Evolutionary conservation across 2,329 filamentous ascomycete genomes (phyloP).

Genomic region (Cytospora piceicola): DNA sequence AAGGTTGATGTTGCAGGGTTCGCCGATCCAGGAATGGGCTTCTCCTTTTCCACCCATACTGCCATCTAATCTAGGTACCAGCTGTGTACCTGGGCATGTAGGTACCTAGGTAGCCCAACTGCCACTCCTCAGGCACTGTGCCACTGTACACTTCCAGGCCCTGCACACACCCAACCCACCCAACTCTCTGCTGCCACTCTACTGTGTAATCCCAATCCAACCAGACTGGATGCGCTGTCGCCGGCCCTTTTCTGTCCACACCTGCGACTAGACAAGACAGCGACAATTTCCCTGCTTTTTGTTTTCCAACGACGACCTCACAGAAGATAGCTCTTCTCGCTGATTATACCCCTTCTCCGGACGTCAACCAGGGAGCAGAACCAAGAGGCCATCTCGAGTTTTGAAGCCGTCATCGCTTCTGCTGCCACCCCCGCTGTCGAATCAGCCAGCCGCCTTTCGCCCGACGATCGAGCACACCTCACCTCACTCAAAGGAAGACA

Average conservation of each 20-base stretch:
- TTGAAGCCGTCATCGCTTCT: neutral
- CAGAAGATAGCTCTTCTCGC: neutral
- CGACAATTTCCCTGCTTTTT: neutral
- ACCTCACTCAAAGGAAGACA: neutral
- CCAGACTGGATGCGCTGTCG: slow-evolving; percentile 1
- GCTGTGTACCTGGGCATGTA: too few relatives aligned
- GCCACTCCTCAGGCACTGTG: neutral
- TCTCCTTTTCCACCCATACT: neutral
- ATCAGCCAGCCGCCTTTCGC: neutral
- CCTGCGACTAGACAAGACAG: neutral
- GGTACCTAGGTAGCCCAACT: neutral
- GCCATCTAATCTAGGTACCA: too few relatives aligned
- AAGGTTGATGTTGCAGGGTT: neutral
- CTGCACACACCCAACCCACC: neutral
- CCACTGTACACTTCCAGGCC: neutral
- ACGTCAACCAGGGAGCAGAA: neutral
- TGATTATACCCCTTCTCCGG: neutral
- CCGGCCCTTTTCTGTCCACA: slow-evolving; percentile 5
- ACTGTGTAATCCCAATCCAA: neutral
- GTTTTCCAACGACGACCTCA: neutral
- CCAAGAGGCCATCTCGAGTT: neutral
- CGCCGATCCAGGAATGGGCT: slow-evolving; percentile 1
- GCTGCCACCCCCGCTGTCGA: neutral
- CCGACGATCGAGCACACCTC: neutral
- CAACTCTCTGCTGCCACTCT: neutral